Evolutionary conservation across 2,329 filamentous ascomycete species (phyloP).

Genomic region (Fusarium clavum): DNA sequence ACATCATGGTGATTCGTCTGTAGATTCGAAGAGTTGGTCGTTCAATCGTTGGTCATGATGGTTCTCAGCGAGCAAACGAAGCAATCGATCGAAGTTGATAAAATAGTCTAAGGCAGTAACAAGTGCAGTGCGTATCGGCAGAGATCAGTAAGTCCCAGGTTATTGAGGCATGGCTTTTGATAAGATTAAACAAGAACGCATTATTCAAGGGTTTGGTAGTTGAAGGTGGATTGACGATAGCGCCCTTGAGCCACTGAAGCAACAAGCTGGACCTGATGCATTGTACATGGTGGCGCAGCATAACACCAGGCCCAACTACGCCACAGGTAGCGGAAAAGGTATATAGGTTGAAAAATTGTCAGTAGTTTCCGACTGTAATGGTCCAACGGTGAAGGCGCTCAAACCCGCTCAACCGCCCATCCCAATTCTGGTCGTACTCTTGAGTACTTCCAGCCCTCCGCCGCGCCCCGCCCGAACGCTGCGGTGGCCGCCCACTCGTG

Average conservation of each 20-base stretch:
- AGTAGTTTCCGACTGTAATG: constrained; percentile 66
- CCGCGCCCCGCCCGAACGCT: constrained; percentile 76
- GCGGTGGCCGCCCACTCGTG: constrained; percentile 74
- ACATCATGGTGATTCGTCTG: constrained; percentile 59
- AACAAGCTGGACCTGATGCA: not conserved
- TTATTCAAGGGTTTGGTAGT: not conserved
- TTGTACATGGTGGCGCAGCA: not conserved
- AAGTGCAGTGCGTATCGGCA: too few relatives aligned
- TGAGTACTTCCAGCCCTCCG: constrained; percentile 59
- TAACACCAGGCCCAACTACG: not conserved
- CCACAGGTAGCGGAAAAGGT: accelerated
- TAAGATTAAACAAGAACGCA: not conserved
- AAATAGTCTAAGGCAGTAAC: not conserved
- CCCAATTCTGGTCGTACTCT: constrained; percentile 56
- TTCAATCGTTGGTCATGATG: constrained; percentile 17
- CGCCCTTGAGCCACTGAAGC: constrained; percentile 3
- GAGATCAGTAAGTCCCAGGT: not conserved
- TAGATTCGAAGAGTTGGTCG: not conserved
- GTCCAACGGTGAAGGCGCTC: constrained; percentile 70
- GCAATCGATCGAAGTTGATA: not conserved
- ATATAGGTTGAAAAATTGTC: constrained; percentile 43
- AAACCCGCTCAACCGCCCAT: constrained; percentile 60
- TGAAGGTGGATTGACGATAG: not conserved
- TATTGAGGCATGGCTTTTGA: not conserved
- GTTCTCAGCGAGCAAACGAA: not conserved